phyloP scores from a whole-genome alignment of 495 filamentous ascomycete species.

The Talaromyces thailandensis region DNA sequence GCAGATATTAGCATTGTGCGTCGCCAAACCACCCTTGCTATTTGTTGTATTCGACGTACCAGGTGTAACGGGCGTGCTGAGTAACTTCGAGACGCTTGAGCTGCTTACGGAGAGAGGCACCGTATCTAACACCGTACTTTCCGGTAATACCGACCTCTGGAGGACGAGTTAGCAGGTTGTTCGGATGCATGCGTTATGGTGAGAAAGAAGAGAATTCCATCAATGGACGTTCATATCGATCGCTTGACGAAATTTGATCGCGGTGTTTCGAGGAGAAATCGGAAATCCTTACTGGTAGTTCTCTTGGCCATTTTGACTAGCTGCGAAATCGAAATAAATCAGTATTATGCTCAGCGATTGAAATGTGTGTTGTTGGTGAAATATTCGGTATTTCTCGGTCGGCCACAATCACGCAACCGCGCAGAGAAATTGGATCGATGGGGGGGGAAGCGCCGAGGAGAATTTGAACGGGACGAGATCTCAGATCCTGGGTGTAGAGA shows the following conservation, averaged over 20 bases:
- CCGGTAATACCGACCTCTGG: conserved; percentile 78
- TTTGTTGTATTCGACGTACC: conserved; percentile 9
- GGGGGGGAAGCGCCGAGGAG: not conserved
- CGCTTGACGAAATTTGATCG: not conserved
- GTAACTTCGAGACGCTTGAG: conserved; percentile 99
- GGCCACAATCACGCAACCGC: not conserved
- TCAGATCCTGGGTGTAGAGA: not conserved
- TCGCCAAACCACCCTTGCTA: not conserved
- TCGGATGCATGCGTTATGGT: not conserved
- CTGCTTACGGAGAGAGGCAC: conserved; percentile 99
- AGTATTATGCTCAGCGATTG: not conserved
- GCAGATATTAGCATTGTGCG: not conserved
- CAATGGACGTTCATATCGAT: not conserved
- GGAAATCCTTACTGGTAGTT: conserved; percentile 7
- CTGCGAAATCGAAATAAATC: not conserved
- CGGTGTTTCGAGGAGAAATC: not conserved
- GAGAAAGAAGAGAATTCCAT: conserved; percentile 6
- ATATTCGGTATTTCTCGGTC: conserved; percentile 2
- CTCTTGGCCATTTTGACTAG: conserved; percentile 8
- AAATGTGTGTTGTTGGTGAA: not conserved
- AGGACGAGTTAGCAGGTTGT: conserved; percentile 23
- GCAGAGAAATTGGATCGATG: not conserved
- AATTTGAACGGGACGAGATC: not conserved
- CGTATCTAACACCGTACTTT: conserved; percentile 80
- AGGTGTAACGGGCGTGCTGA: conserved; percentile 84